Evolutionary conservation across 2,329 filamentous ascomycete species (phyloP).

Genomic region (Arthrinium phaeospermum): DNA sequence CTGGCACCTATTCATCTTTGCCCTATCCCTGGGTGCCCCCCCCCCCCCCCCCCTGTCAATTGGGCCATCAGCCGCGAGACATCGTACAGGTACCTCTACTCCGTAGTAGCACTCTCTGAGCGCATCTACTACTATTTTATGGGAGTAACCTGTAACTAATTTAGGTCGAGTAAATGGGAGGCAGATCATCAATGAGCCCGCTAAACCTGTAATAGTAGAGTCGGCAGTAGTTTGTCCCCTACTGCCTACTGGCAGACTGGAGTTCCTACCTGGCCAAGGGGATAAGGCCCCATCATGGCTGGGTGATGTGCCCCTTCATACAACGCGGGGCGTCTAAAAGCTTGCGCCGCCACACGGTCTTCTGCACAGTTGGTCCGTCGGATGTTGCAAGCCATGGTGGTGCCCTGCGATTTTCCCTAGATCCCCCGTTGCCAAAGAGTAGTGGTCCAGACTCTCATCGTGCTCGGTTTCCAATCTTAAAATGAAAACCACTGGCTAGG

Average conservation of each 20-base stretch:
- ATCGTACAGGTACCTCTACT: too few species aligned
- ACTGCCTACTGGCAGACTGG: too few species aligned
- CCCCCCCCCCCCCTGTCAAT: not conserved
- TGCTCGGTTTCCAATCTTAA: slow-evolving; percentile 15
- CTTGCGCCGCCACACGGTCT: not conserved
- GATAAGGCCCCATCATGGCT: not conserved
- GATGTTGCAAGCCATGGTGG: slow-evolving; percentile 16
- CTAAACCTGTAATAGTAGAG: not conserved
- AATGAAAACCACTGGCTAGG: not conserved
- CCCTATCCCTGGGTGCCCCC: not conserved
- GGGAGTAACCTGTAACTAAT: not conserved
- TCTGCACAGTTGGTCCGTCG: not conserved
- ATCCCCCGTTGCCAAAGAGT: slow-evolving; percentile 11
- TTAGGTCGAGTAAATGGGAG: not conserved
- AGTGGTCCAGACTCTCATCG: not conserved
- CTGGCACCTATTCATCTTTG: not conserved
- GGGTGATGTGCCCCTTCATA: slow-evolving; percentile 16
- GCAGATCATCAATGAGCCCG: not conserved
- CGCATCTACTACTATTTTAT: too few species aligned
- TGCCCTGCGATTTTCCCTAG: slow-evolving; percentile 12
- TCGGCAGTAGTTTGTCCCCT: not conserved
- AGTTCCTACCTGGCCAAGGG: not conserved
- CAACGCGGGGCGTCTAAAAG: not conserved
- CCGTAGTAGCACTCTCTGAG: too few species aligned
- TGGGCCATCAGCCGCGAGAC: slow-evolving; percentile 6